Base-by-base conservation (phyloP, 768 basidiomycete species). In the Suillus ampliporus region DNA sequence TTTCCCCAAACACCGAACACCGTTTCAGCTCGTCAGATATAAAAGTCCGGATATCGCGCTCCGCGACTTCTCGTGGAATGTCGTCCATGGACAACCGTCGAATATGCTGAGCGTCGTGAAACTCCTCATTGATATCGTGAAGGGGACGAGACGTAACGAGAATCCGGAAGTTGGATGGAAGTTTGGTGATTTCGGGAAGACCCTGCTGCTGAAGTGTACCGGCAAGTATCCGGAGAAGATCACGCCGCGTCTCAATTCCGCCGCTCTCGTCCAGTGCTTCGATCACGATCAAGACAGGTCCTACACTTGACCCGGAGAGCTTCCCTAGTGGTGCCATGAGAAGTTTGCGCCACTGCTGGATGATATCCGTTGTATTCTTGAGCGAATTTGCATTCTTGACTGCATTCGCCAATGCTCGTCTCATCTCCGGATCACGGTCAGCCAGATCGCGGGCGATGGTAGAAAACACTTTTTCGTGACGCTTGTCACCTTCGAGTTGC, bases 211-310 rank as follows among this genome's bases (percentile, higher is more conserved):
- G 43, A 34, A 47, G n/a, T 26, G 40, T 38, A 34, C 31, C 14
- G 4, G 59, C 2, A 31, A 65, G 19, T 19, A 65, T 31, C 11
- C 28, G 3, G 11, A 76, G 65, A 44, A 73, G 60, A 2, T 34
- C 26, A 15, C 43, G 34, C 14, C 66, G 63, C 6, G 47, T 35
- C 1, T 21, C 9, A 0, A 13, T 31, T 7, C 61, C 56, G 11
- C 61, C 61, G 46, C 65, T 67, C 46, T 64, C 68, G 38, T 70
- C 68, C 26, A 72, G 38, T 17, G 62, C 73, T 40, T 75, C 74
- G 21, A 72, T 70, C 38, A 75, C 61, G 17, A 72, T 57, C 17
- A 71, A 37, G 10, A 74, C 63, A 26, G 67, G 72, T 13, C 65
- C 65, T 44, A 67, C 26, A 3, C n/a, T n/a, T n/a, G 10, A 11